Evolutionary conservation across 1,284 basidiomycete species (phyloP).

Genomic region (Peniophora sp.): DNA sequence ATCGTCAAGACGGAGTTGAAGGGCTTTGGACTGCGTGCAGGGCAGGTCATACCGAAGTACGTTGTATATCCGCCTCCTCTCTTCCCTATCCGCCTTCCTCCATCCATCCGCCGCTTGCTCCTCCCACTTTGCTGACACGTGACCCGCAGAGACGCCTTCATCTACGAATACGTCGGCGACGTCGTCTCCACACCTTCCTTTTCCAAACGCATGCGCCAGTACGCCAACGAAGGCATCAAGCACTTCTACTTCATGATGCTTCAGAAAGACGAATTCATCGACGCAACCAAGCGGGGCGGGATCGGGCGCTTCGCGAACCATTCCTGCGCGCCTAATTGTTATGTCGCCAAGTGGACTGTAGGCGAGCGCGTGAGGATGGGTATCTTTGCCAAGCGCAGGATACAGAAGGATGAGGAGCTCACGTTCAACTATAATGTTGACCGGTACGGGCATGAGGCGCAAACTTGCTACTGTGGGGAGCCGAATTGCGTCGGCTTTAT

Average conservation of each 20-base stretch:
- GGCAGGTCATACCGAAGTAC: conserved; percentile 64
- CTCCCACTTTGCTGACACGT: not conserved
- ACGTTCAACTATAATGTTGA: conserved; percentile 99
- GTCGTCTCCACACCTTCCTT: conserved; percentile 87
- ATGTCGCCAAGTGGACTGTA: conserved; percentile 98
- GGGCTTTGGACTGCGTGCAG: conserved; percentile 87
- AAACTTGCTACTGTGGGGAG: conserved; percentile 94
- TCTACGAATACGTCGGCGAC: conserved; percentile 98
- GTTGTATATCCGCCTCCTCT: conserved; percentile 26
- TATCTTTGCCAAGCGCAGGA: conserved; percentile 87
- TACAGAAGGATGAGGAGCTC: conserved; percentile 83
- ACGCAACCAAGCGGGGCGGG: conserved; percentile 95
- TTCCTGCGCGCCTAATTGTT: conserved; percentile 96
- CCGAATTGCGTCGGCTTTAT: conserved; percentile 93
- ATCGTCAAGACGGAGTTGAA: conserved; percentile 95
- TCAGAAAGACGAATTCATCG: conserved; percentile 98
- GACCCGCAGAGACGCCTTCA: conserved; percentile 71
- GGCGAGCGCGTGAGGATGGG: conserved; percentile 93
- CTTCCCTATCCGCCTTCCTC: not conserved
- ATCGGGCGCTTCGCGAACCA: conserved; percentile 98
- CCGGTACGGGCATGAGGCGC: conserved; percentile 97
- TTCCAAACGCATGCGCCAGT: conserved; percentile 89
- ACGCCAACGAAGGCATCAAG: conserved; percentile 86
- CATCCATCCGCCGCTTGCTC: not conserved
- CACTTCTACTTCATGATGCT: conserved; percentile 99